These are phyloP conservation scores for Viola odorata DNA, from an alignment of 345 rosid genomes.

Conservation along the genomic window DNA sequence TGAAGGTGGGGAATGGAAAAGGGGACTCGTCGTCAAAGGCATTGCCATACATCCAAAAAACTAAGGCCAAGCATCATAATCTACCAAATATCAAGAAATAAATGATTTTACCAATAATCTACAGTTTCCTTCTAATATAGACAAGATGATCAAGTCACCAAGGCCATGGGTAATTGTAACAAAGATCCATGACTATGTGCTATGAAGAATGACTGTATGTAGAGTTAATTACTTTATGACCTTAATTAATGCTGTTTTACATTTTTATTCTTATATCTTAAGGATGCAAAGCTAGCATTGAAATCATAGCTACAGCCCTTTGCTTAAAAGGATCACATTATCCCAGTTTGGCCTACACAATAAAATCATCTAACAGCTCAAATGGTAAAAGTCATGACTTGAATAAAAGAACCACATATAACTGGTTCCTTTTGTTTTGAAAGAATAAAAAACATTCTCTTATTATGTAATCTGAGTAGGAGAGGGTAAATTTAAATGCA, in stretches of 20 bases:
- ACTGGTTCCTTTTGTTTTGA: not conserved
- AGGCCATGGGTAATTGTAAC: not conserved
- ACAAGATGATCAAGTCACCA: not conserved
- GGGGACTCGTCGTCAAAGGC: constrained; percentile 57
- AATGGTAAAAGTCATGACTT: not conserved
- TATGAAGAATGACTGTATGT: too few relatives aligned
- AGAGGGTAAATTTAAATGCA: not conserved
- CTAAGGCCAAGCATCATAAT: not conserved
- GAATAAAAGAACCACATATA: not conserved
- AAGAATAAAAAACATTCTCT: not conserved
- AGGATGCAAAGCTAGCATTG: too few relatives aligned
- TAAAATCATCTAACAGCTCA: not conserved
- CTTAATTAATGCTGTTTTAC: too few relatives aligned
- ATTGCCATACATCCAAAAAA: constrained; percentile 40
- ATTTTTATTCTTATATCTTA: too few relatives aligned
- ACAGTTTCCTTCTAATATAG: not conserved
- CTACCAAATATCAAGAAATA: not conserved
- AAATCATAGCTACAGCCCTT: too few relatives aligned
- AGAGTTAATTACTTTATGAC: too few relatives aligned
- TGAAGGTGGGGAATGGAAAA: constrained; percentile 48
- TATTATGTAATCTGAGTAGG: not conserved
- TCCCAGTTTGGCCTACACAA: not conserved
- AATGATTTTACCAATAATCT: not conserved
- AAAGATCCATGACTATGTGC: too few relatives aligned
- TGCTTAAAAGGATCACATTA: too few relatives aligned